Evolutionary conservation across 352 stramenopile species (phyloP).

Genomic region (Phytopythium helicoides): DNA sequence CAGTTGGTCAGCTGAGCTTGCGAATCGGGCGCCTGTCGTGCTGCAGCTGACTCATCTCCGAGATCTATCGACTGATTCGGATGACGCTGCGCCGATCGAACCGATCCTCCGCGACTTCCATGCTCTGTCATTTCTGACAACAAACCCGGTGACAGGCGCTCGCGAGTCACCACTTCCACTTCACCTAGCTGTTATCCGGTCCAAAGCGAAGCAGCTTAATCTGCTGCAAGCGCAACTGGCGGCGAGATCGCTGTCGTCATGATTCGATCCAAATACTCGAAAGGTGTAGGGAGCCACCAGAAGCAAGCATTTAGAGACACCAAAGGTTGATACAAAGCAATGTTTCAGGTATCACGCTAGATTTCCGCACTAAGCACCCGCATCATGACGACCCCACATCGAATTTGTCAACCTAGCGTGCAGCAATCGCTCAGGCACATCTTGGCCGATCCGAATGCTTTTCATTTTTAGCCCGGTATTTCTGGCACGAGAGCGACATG

Average conservation of each 20-base stretch:
- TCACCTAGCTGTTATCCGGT: slow-evolving; percentile 24
- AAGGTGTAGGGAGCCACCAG: too few relatives aligned
- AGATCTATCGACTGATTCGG: slow-evolving; percentile 24
- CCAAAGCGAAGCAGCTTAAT: slow-evolving; percentile 26
- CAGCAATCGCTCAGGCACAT: too few relatives aligned
- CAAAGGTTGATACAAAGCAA: too few relatives aligned
- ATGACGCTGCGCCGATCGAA: slow-evolving; percentile 19
- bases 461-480: too few relatives aligned
- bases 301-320: too few relatives aligned
- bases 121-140: slow-evolving; percentile 71
- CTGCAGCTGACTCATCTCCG: slow-evolving; percentile 35
- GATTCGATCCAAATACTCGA: too few relatives aligned
- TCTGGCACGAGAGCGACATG: too few relatives aligned
- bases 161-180: slow-evolving; percentile 62
- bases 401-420: too few relatives aligned
- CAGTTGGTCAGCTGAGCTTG: slow-evolving; percentile 1
- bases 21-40: slow-evolving; percentile 25
- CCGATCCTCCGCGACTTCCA: slow-evolving; percentile 57
- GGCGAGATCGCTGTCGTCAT: slow-evolving; percentile 20
- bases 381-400: too few relatives aligned
- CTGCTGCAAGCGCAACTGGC: slow-evolving; percentile 26
- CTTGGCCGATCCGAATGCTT: too few relatives aligned
- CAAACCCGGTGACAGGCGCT: slow-evolving; percentile 60
- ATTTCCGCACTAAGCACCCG: too few relatives aligned
- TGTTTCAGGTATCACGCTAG: too few relatives aligned